phyloP scores from a whole-genome alignment of 768 basidiomycete species.

The Tricholoma sp. region DNA sequence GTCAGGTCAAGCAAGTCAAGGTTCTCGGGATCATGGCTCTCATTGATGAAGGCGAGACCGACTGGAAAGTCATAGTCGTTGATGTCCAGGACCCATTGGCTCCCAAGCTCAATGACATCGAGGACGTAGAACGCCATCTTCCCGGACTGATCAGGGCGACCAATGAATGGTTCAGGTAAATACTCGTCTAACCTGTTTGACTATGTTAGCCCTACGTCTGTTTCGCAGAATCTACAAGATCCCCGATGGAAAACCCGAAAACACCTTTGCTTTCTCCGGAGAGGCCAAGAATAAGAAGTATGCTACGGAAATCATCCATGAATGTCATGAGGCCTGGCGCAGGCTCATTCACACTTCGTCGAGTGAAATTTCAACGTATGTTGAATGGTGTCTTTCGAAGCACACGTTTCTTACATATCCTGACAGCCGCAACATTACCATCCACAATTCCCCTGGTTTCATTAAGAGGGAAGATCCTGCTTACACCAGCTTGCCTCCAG shows the following conservation, averaged over 20 bases:
- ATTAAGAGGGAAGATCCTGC: conserved; percentile 54
- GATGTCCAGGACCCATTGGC: conserved; percentile 95
- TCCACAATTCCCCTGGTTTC: conserved; percentile 69
- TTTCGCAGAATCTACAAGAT: conserved; percentile 84
- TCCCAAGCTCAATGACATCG: conserved; percentile 94
- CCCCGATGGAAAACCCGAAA: conserved; percentile 94
- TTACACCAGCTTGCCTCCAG: conserved; percentile 65
- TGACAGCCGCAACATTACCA: conserved; percentile 74
- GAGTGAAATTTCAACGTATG: conserved; percentile 85
- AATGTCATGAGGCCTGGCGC: conserved; percentile 98
- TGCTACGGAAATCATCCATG: conserved; percentile 97
- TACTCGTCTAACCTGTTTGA: conserved; percentile 7
- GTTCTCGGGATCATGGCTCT: conserved; percentile 99
- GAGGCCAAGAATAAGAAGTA: conserved; percentile 99
- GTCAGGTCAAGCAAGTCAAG: conserved; percentile 99
- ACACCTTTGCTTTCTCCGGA: conserved; percentile 98
- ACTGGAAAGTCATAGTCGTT: conserved; percentile 99
- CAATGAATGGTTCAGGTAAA: conserved; percentile 97
- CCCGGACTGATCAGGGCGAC: conserved; percentile 96
- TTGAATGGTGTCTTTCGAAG: conserved; percentile 7
- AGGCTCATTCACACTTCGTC: conserved; percentile 68
- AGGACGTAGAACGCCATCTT: conserved; percentile 97
- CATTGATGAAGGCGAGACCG: conserved; percentile 98
- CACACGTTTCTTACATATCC: conserved; percentile 2
- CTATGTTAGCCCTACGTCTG: conserved; percentile 2